These are phyloP conservation scores for Chrysoporthe austroafricana DNA, from an alignment of 2,329 filamentous ascomycete genomes.

Conservation along the genomic window DNA sequence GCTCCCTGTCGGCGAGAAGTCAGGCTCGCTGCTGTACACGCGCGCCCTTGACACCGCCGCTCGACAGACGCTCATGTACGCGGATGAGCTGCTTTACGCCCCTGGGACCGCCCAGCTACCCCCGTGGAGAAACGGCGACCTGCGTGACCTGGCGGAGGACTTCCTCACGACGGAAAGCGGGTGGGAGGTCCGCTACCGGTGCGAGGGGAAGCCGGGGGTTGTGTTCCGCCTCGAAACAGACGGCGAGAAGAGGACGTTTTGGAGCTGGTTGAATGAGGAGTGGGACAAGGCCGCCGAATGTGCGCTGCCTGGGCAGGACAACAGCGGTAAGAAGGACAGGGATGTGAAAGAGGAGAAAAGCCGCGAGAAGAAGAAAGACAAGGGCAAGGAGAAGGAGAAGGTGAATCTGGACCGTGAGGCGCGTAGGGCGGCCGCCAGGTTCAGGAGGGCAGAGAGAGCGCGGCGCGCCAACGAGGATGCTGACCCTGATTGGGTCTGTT, in stretches of 20 bases:
- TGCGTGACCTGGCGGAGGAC: background rate
- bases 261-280: slow-evolving; percentile 9
- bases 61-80: slow-evolving; percentile 8
- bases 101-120: background rate
- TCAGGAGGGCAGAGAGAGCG: background rate
- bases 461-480: slow-evolving; percentile 3
- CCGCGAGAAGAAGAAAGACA: background rate
- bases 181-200: slow-evolving; percentile 3
- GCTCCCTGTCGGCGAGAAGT: background rate
- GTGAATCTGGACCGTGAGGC: background rate
- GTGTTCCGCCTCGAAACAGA: slow-evolving; percentile 5
- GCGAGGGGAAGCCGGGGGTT: slow-evolving; percentile 2
- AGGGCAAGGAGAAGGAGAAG: background rate
- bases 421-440: background rate
- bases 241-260: background rate
- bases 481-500: slow-evolving; percentile 7
- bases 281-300: slow-evolving; percentile 3
- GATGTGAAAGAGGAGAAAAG: background rate
- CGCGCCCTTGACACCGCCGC: background rate
- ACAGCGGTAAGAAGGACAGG: background rate
- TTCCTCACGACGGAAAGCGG: slow-evolving; percentile 5
- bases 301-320: background rate
- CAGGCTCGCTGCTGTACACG: background rate
- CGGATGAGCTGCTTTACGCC: background rate
- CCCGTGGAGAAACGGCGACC: background rate